Conservation (phyloP, 495 filamentous ascomycete species). For the Darksidea phi region DNA sequence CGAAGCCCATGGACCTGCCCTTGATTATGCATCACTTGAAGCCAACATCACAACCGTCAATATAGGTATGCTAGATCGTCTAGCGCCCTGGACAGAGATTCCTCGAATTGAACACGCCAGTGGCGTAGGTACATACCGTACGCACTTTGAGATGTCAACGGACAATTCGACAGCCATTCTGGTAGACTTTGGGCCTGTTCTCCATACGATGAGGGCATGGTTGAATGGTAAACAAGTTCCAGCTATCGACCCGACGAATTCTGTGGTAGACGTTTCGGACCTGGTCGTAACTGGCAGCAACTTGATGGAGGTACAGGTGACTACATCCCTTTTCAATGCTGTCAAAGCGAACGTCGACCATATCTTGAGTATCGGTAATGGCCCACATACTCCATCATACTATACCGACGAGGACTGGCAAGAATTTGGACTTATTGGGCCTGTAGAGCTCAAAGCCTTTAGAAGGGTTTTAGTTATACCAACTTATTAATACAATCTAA, state of each 20-base stretch:
- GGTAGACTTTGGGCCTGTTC: constrained; percentile 25
- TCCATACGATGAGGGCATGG: constrained; percentile 26
- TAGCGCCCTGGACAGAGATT: constrained; percentile 29
- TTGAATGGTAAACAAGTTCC: constrained; percentile 25
- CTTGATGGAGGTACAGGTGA: constrained; percentile 21
- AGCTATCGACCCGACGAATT: constrained; percentile 30
- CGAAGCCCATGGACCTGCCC: constrained; percentile 29
- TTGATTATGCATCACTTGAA: constrained; percentile 9
- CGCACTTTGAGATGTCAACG: constrained; percentile 22
- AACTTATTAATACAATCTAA: no score
- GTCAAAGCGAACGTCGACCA: constrained; percentile 9
- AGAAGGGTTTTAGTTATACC: no score
- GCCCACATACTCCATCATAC: no score
- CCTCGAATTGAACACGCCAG: constrained; percentile 13
- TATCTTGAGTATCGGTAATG: constrained; percentile 13
- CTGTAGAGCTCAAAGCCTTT: no score
- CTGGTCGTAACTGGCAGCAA: constrained; percentile 11
- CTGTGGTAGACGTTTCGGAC: constrained; percentile 14
- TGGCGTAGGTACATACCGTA: constrained; percentile 32
- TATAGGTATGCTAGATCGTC: constrained; percentile 7
- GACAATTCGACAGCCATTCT: neutral
- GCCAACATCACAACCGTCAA: constrained; percentile 19
- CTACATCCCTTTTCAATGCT: constrained; percentile 33
- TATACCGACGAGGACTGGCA: no score
- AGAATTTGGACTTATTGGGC: no score